Base-by-base conservation (phyloP, 345 rosid genomes). In the Lenwebbia sp. region DNA sequence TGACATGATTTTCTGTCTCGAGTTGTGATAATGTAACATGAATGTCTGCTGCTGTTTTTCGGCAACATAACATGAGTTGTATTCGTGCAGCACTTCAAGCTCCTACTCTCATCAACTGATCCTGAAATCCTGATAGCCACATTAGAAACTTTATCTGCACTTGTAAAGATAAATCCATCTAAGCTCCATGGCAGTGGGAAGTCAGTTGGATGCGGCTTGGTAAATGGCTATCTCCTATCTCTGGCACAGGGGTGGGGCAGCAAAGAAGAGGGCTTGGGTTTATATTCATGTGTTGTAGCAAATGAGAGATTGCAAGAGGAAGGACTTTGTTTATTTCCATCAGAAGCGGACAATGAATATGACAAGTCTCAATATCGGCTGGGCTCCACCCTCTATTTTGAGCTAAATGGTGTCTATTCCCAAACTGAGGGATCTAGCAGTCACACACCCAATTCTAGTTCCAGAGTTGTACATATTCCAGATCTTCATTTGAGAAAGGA, bases 211-310 rank as follows among this genome's bases (percentile, higher is more conserved):
- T 97, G 98, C 91, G 98, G 94, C 86, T 90, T 96, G 8, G 95
- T 97, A 14, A 97, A 94, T 85, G 90, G 98, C 90, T 92, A 91
- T 91, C 95, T 97, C 40, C 91, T 97, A 74, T 96, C 98, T 84
- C 91, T 97, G 82, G 98, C 98, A 85, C 99, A 97, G 86, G 99
- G 99, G 33, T 97, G 99, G 99, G 98, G 99, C 85, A 97, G 98
- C 92, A 97, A 97, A 90, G 99, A 95, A 89, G 99, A 97, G 89
- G 99, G 99, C 44, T 87, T 95, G 92, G 98, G 98, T 82, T 91
- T 97, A 86, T 95, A 95, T 89, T 97, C 99, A 22, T 95, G 97
- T 89, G 93, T 97, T 85, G 92, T 93, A 84, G 96, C 98, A 85
- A 95, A 95, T 89, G 99, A 97, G 89, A 95, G 92, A 87, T 92